These are phyloP conservation scores for Pseudozyma flocculosa DNA, from an alignment of 1,284 basidiomycete species.

Conservation along the genomic window DNA sequence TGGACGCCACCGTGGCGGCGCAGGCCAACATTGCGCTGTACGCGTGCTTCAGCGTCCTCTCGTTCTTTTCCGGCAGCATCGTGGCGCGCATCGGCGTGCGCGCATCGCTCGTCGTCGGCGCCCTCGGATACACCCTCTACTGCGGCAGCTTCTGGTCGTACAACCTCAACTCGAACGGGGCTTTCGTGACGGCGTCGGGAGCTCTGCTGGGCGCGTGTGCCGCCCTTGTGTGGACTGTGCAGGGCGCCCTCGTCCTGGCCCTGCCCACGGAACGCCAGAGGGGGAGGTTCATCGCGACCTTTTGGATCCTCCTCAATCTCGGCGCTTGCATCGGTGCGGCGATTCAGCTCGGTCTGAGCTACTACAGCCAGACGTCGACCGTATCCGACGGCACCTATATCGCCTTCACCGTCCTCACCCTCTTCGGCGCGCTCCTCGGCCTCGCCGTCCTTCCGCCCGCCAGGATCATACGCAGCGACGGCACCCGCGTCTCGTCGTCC, in stretches of 20 bases:
- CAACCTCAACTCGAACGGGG: slow-evolving; percentile 57
- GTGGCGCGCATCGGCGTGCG: slow-evolving; percentile 68
- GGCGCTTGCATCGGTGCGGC: slow-evolving; percentile 70
- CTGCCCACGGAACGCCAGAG: slow-evolving; percentile 74
- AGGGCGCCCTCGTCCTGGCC: slow-evolving; percentile 78
- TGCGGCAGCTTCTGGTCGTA: slow-evolving; percentile 68
- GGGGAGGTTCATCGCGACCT: slow-evolving; percentile 68
- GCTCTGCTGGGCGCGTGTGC: slow-evolving; percentile 80
- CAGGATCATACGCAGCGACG: slow-evolving; percentile 40
- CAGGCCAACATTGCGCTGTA: slow-evolving; percentile 45
- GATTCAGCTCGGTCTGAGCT: slow-evolving; percentile 63
- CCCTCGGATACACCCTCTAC: slow-evolving; percentile 64
- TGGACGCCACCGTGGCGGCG: slow-evolving; percentile 21
- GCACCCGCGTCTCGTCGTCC: slow-evolving; percentile 38
- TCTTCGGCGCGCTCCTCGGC: slow-evolving; percentile 29
- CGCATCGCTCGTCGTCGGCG: slow-evolving; percentile 71
- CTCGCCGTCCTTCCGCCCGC: slow-evolving; percentile 37
- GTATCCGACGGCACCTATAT: slow-evolving; percentile 40
- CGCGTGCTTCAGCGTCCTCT: slow-evolving; percentile 48
- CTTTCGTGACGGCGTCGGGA: slow-evolving; percentile 68
- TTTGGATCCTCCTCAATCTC: slow-evolving; percentile 71
- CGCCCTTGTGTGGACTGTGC: slow-evolving; percentile 67
- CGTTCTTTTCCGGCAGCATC: slow-evolving; percentile 68
- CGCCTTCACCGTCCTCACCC: slow-evolving; percentile 43
- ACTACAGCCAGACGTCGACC: slow-evolving; percentile 32